Conservation (phyloP, 2,329 filamentous ascomycete species). For the Rutstroemia sp. region DNA sequence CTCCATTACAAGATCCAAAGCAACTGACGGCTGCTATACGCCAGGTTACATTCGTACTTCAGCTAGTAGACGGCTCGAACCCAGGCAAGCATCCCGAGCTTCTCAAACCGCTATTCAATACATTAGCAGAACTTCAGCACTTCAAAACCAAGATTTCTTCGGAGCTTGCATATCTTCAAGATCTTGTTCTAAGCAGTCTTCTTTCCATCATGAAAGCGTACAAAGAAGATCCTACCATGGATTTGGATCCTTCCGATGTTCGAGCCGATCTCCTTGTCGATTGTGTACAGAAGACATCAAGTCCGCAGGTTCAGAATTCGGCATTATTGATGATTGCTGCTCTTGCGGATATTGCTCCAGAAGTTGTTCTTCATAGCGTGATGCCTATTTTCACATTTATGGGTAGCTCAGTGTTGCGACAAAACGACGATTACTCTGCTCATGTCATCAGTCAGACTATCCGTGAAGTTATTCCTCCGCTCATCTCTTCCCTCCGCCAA, state of each 20-base stretch:
- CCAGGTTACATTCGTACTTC: constrained; percentile 78
- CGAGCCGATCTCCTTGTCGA: constrained; percentile 88
- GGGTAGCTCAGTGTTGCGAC: constrained; percentile 81
- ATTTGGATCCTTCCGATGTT: constrained; percentile 71
- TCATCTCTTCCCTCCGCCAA: constrained; percentile 77
- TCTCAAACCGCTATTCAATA: constrained; percentile 71
- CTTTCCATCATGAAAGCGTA: constrained; percentile 76
- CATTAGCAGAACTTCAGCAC: constrained; percentile 80
- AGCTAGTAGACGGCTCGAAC: constrained; percentile 75
- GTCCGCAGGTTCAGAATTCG: constrained; percentile 87
- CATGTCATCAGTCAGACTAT: constrained; percentile 95
- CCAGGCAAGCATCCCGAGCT: constrained; percentile 70
- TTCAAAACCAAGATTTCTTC: constrained; percentile 75
- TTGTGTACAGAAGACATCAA: constrained; percentile 85
- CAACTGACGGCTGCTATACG: constrained; percentile 62
- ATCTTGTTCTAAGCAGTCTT: constrained; percentile 73
- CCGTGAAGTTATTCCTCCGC: constrained; percentile 83
- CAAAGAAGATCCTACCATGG: constrained; percentile 51
- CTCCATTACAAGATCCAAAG: constrained; percentile 53
- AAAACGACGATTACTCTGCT: constrained; percentile 94
- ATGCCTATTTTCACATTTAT: constrained; percentile 99
- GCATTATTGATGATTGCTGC: constrained; percentile 83
- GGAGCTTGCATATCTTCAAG: constrained; percentile 85
- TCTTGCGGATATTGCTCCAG: constrained; percentile 79
- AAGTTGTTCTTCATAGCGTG: constrained; percentile 88